Evolutionary conservation across 139 green algal species (phyloP), one percentile per base, ranked within the genome.

Genomic region (Micromonas pusilla): DNA sequence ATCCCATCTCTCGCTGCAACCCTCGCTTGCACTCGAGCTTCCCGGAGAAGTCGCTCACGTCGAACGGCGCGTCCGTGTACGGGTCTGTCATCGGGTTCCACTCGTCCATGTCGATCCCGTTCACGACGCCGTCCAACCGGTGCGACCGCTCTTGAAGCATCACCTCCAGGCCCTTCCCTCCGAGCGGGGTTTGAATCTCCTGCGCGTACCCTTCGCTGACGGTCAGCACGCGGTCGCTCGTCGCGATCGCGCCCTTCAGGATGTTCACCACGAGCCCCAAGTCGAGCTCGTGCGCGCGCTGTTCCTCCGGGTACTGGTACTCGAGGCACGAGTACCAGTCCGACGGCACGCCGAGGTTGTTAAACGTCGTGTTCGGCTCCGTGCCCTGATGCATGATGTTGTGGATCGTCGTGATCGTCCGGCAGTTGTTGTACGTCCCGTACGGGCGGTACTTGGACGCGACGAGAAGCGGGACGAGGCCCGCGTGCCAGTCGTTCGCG

Each of bases 151-250:
- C 66, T 1, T 86, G 83, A 38, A 98, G 81, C 16, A 95, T 79
- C 1, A 73, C 74, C 80, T 97, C 88, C 80, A 99, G 85, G 3
- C 94, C 94, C 92, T 91, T 97, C 37, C 95, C 95, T n/a, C 94
- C 94, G 82, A 97, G 92, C 13, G 52, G 39, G n/a, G 84, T 88
- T 1, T 36, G 74, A 52, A 86, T 87, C 65, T 88, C 84, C 83
- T 81, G 83, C 0, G 84, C 84, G 80, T 87, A 88, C 0, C 84
- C 82, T 65, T 82, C 72, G 72, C 67, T 83, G 33, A 96, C 92
- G 4, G 92, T 96, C 6, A 96, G 72, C 3, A 96, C 70, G 21
- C 91, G 79, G 77, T 97, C 92, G 0, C 87, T 83, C 21, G 85
- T 89, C 26, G 82, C 87, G 73, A 97, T 89, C 45, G 90, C 92